phyloP scores from a whole-genome alignment of 2,329 filamentous ascomycete species.

The Beauveria australis region DNA sequence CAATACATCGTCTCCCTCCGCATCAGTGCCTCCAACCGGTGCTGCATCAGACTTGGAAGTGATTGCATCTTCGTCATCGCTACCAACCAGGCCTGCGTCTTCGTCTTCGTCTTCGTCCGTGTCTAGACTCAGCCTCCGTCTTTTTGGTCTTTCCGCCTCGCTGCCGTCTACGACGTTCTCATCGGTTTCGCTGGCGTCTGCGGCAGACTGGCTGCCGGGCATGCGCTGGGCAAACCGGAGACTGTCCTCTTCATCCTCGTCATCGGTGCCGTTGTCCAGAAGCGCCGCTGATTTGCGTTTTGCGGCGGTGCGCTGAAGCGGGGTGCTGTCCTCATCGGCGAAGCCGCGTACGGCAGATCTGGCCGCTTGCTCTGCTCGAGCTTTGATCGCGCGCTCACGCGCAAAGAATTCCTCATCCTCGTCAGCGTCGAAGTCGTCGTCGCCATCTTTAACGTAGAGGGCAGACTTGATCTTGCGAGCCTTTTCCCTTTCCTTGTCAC shows the following conservation, averaged over 20 bases:
- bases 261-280: slow-evolving; percentile 20
- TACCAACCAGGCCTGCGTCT: slow-evolving; percentile 18
- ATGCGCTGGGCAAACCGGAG: slow-evolving; percentile 16
- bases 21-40: slow-evolving; percentile 14
- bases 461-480: slow-evolving; percentile 74
- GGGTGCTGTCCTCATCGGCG: slow-evolving; percentile 8
- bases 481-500: slow-evolving; percentile 67
- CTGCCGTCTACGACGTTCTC: slow-evolving; percentile 23
- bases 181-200: slow-evolving; percentile 19
- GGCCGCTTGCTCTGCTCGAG: slow-evolving; percentile 37
- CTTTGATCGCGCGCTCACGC: slow-evolving; percentile 53
- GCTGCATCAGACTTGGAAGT: slow-evolving; percentile 12
- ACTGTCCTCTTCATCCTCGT: slow-evolving; percentile 18
- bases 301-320: slow-evolving; percentile 11
- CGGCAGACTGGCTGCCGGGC: slow-evolving; percentile 18
- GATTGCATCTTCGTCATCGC: slow-evolving; percentile 14
- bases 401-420: slow-evolving; percentile 65
- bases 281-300: slow-evolving; percentile 22
- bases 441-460: slow-evolving; percentile 70
- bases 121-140: slow-evolving; percentile 26
- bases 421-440: slow-evolving; percentile 82
- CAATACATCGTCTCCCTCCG: slow-evolving; percentile 33
- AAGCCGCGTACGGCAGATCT: slow-evolving; percentile 15
- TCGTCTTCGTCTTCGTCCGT: slow-evolving; percentile 19
- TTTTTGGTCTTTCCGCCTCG: slow-evolving; percentile 29